Evolutionary conservation across 352 stramenopile genomes (phyloP), one percentile per base, ranked within the genome.

Genomic region (Peronospora destructor): DNA sequence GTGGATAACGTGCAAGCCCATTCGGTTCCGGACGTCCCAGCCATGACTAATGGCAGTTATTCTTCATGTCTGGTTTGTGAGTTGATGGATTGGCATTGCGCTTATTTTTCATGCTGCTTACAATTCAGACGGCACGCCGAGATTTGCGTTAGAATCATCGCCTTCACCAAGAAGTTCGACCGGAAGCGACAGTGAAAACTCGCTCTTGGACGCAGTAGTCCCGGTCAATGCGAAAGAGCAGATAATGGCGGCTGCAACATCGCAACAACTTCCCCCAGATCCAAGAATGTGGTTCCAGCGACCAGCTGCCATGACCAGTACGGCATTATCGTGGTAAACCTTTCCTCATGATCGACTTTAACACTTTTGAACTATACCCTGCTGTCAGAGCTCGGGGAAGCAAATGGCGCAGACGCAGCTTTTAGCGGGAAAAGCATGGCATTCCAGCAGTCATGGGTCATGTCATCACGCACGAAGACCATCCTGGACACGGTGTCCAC

Each of bases 391-490:
- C 32, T 19, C 13, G 14, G 36, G 17, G 35, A 38, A n/a, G 13
- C n/a, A 3, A 58, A 34, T 9, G 21, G 16, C n/a, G 6, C 37
- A 43, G 4, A 39, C 12, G 26, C 28, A 19, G 25, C 25, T 50
- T 19, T 35, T 11, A 46, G 29, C 14, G 14, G 10, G 14, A 50
- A 46, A 37, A 54, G 35, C 34, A 53, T 37, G 19, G 26, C 40
- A 47, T 34, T 68, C 12, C 49, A 68, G 10, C 57, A 61, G 39
- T 63, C 63, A 25, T 76, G 67, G 67, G 45, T 49, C 10, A 76
- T 76, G 60, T 53, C 61, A 8, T 60, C 53, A 14, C 58, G 68
- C 19, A 77, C 68, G 3, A 66, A 70, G 35, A 61, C 16, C 26
- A 68, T 71, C 28, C 13, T 72, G 39, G 48, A 63, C 14, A 45